phyloP scores from a whole-genome alignment of 1,139 yeast genomes.

The Yamadazyma taylorii region DNA sequence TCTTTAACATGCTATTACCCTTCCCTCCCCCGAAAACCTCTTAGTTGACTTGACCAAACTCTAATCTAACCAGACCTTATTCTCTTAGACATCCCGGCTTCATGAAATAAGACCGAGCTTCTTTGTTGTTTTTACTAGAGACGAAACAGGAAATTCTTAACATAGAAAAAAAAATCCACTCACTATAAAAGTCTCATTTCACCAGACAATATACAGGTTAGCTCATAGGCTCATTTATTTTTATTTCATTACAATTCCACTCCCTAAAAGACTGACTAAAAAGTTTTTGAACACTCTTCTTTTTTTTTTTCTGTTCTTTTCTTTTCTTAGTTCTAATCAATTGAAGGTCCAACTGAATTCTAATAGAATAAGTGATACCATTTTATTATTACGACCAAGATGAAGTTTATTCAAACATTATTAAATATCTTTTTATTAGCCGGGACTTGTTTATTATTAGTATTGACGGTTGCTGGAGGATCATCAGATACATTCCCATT shows the following conservation, averaged over 20 bases:
- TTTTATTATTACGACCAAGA: too few relatives aligned
- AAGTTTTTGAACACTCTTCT: constrained; percentile 1
- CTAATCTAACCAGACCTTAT: too few relatives aligned
- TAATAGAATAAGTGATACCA: too few relatives aligned
- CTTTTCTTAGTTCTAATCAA: not conserved
- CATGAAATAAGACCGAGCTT: not conserved
- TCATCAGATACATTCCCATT: constrained; percentile 60
- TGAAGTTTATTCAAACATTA: constrained; percentile 37
- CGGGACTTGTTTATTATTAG: constrained; percentile 56
- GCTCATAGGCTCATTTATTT: constrained; percentile 2
- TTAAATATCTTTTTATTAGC: constrained; percentile 45
- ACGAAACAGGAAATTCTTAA: constrained; percentile 13
- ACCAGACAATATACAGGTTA: constrained; percentile 1
- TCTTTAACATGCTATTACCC: too few relatives aligned
- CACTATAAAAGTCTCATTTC: too few relatives aligned
- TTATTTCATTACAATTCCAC: constrained; percentile 3
- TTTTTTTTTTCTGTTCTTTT: not conserved
- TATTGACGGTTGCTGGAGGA: constrained; percentile 68
- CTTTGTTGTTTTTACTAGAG: constrained; percentile 11
- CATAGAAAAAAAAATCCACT: constrained; percentile 8
- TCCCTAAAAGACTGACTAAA: constrained; percentile 1
- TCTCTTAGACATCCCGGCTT: not conserved
- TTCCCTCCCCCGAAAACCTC: too few relatives aligned
- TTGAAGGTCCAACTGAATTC: too few relatives aligned
- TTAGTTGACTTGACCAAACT: too few relatives aligned